Percentiles rank a stretch among this genome's conserved stretches.
phyloP scores from a whole-genome alignment of 2,329 filamentous ascomycete genomes.

The Claviceps cyperi region DNA sequence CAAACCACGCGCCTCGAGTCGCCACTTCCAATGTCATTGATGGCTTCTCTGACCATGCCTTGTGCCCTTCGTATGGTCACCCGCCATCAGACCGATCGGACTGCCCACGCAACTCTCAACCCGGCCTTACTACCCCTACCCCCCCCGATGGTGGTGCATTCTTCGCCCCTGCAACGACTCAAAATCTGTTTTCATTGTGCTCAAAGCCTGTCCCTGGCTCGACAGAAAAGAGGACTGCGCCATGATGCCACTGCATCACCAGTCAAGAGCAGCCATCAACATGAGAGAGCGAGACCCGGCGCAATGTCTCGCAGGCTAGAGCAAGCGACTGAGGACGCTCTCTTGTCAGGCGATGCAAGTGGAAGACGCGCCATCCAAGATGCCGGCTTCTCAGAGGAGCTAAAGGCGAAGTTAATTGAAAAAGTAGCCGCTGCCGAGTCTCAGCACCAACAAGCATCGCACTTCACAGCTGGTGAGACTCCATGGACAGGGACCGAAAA shows the following conservation, averaged over 20 bases:
- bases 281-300: conserved; percentile 16
- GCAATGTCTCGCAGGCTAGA: conserved; percentile 43
- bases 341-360: conserved; percentile 42
- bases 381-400: conserved; percentile 48
- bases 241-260: not conserved
- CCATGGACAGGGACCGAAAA: conserved; percentile 71
- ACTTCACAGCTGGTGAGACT: conserved; percentile 24
- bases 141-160: not conserved
- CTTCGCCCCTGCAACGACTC: not conserved
- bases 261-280: not conserved
- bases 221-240: not conserved
- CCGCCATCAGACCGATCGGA: not conserved
- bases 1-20: not conserved
- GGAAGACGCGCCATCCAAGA: conserved; percentile 46
- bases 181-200: not conserved
- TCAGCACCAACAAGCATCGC: conserved; percentile 21
- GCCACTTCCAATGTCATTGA: not conserved
- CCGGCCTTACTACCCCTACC: not conserved
- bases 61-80: not conserved
- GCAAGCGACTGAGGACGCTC: conserved; percentile 48
- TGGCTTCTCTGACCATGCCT: not conserved
- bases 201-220: not conserved
- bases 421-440: conserved; percentile 43
- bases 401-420: conserved; percentile 42
- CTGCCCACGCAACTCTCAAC: not conserved